These are phyloP conservation scores for Pseudocercospora musae DNA, from an alignment of 2,329 filamentous ascomycete species.

Conservation along the genomic window DNA sequence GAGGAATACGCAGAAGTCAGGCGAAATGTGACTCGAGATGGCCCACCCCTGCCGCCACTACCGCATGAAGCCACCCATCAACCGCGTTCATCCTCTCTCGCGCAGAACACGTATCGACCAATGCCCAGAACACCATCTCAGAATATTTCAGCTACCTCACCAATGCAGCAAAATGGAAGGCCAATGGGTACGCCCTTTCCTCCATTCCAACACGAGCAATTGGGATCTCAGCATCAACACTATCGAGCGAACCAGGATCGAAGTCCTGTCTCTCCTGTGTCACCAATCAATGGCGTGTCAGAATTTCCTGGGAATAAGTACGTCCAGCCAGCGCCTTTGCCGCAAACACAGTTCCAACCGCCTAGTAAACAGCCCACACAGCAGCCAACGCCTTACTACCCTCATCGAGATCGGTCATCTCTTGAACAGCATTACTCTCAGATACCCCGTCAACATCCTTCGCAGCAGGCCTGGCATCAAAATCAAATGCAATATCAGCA, in stretches of 20 bases:
- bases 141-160: not conserved
- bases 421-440: not conserved
- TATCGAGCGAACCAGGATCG: constrained; percentile 19
- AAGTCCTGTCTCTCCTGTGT: constrained; percentile 35
- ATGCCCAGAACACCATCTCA: constrained; percentile 19
- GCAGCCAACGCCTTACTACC: constrained; percentile 14
- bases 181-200: constrained; percentile 11
- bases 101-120: constrained; percentile 25
- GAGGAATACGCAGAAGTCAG: constrained; percentile 30
- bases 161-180: constrained; percentile 16
- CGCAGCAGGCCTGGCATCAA: not conserved
- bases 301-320: constrained; percentile 22
- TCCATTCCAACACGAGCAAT: constrained; percentile 38
- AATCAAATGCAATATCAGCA: constrained; percentile 15
- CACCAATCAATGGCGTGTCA: constrained; percentile 25
- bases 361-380: constrained; percentile 8
- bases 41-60: constrained; percentile 37
- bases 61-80: constrained; percentile 25
- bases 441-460: constrained; percentile 13
- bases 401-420: constrained; percentile 15
- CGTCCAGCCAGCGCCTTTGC: constrained; percentile 31
- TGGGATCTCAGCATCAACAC: constrained; percentile 19
- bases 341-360: constrained; percentile 21
- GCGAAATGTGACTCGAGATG: constrained; percentile 23
- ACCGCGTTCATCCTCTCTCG: constrained; percentile 15